These are phyloP conservation scores for Hansenula sp. DNA, from an alignment of 1,139 yeast genomes.

Conservation along the genomic window DNA sequence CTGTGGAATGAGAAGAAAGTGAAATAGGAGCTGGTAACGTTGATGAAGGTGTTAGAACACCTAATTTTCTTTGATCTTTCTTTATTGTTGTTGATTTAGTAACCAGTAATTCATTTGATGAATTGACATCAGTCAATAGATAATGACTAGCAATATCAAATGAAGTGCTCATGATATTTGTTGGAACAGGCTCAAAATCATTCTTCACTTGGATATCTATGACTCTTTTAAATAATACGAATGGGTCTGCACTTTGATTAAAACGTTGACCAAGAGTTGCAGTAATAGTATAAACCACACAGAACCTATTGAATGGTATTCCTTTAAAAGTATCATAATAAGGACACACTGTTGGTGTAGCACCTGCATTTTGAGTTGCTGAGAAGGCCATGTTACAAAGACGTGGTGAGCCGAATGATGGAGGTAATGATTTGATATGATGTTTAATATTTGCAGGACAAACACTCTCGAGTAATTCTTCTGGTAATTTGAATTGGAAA, in stretches of 20 bases:
- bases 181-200: conserved; percentile 6
- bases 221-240: conserved; percentile 14
- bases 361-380: conserved; percentile 12
- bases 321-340: conserved; percentile 2
- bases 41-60: not conserved
- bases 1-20: not conserved
- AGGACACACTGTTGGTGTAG: conserved; percentile 4
- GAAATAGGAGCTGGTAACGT: not conserved
- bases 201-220: conserved; percentile 12
- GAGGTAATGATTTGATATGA: conserved; percentile 12
- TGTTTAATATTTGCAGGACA: conserved; percentile 5
- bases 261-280: conserved; percentile 13
- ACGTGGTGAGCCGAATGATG: conserved; percentile 16
- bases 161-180: conserved; percentile 4
- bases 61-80: not conserved
- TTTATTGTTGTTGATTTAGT: not conserved
- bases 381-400: conserved; percentile 12
- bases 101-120: conserved; percentile 3
- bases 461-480: conserved; percentile 12
- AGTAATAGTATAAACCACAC: conserved; percentile 12
- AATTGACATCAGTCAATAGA: conserved; percentile 6
- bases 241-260: conserved; percentile 6
- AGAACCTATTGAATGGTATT: conserved; percentile 6
- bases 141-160: conserved; percentile 11
- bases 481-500: conserved; percentile 15